These are phyloP conservation scores for Sphaerobolus stellatus DNA, from an alignment of 1,284 basidiomycete genomes.

Conservation along the genomic window DNA sequence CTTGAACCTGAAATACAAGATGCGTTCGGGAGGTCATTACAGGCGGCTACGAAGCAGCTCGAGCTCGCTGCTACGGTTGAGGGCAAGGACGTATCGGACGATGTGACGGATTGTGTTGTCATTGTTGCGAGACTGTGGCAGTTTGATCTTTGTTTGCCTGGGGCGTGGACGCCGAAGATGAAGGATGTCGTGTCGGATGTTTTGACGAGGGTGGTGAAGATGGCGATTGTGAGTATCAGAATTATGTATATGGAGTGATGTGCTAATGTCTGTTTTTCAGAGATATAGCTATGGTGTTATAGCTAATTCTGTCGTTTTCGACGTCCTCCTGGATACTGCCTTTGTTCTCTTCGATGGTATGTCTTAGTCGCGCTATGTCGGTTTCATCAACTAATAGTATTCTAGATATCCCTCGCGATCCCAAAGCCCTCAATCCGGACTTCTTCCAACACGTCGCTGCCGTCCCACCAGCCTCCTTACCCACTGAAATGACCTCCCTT, in stretches of 20 bases:
- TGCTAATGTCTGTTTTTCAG: constrained; percentile 31
- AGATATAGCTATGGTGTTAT: constrained; percentile 50
- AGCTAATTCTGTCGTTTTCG: constrained; percentile 56
- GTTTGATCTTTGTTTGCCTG: constrained; percentile 66
- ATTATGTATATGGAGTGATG: neutral
- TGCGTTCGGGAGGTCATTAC: constrained; percentile 33
- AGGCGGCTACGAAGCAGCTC: constrained; percentile 4
- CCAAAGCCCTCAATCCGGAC: constrained; percentile 50
- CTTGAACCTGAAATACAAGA: constrained; percentile 58
- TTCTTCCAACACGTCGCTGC: constrained; percentile 64
- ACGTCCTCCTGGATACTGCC: constrained; percentile 69
- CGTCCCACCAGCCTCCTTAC: constrained; percentile 49
- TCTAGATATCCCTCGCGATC: constrained; percentile 61
- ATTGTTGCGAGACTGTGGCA: constrained; percentile 66
- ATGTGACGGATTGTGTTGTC: constrained; percentile 14
- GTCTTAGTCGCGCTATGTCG: constrained; percentile 16
- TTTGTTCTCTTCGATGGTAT: constrained; percentile 72
- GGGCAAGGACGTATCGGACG: neutral
- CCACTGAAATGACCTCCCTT: constrained; percentile 48
- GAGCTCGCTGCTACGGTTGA: neutral
- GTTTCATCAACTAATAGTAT: neutral
- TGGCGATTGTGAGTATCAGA: constrained; percentile 55
- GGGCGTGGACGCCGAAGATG: constrained; percentile 53
- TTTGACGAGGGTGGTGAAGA: constrained; percentile 46
- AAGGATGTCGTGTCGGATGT: constrained; percentile 48